These are phyloP conservation scores for Colletotrichum sidae DNA, from an alignment of 2,329 filamentous ascomycete species.

Conservation along the genomic window DNA sequence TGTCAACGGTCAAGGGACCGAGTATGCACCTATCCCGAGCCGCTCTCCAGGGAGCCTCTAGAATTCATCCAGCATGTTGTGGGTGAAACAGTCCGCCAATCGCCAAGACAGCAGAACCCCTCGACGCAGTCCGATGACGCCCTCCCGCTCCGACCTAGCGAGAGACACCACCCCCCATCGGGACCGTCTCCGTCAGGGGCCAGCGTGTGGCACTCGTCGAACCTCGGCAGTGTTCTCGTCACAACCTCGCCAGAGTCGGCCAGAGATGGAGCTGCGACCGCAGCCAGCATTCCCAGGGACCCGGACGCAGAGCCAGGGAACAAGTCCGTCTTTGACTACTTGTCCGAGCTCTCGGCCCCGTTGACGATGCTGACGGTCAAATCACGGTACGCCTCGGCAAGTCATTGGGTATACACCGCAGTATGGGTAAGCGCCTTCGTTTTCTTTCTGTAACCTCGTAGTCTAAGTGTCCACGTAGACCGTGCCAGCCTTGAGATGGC, in stretches of 20 bases:
- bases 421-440: slow-evolving; percentile 37
- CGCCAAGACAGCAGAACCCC: background rate
- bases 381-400: background rate
- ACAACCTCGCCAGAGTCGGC: background rate
- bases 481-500: slow-evolving; percentile 55
- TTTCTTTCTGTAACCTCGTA: background rate
- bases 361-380: slow-evolving; percentile 24
- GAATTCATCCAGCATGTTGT: background rate
- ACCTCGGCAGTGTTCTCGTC: background rate
- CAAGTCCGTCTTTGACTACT: background rate
- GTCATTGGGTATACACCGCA: slow-evolving; percentile 13
- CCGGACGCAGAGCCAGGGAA: background rate
- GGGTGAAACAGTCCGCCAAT: background rate
- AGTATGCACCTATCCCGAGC: slow-evolving; percentile 62
- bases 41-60: slow-evolving; percentile 33
- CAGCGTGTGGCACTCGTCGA: slow-evolving; percentile 8
- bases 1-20: slow-evolving; percentile 66
- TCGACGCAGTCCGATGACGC: background rate
- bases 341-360: background rate
- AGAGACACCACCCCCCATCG: background rate
- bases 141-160: too few species aligned
- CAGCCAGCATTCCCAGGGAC: too few species aligned
- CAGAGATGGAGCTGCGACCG: background rate
- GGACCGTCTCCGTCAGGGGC: background rate
- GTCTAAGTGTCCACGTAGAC: slow-evolving; percentile 47